Base-by-base conservation (phyloP, 2,329 filamentous ascomycete genomes). In the Xylariaceae sp. region DNA sequence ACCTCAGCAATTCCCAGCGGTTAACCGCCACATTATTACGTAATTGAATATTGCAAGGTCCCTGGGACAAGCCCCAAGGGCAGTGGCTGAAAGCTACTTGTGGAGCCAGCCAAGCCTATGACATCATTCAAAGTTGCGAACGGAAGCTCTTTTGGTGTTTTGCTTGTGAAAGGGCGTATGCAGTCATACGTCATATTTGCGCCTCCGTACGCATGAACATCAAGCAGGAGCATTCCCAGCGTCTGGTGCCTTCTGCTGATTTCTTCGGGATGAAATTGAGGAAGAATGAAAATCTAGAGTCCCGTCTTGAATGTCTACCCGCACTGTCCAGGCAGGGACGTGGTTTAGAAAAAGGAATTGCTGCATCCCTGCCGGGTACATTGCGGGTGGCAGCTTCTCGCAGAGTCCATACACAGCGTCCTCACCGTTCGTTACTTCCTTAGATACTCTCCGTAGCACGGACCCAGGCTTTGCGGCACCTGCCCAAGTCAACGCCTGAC, bases 41-140 rank as follows among this genome's bases (percentile, higher is more conserved):
- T n/a, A n/a, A n/a, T n/a, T n/a, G n/a, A n/a, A n/a, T n/a, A n/a
- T 16, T 40, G 3, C 37, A 9, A 18, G n/a, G 2, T 19, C 18
- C 7, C 2, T 8, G 15, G 9, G 19, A 4, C 12, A 42, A 13
- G 18, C 36, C 36, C 16, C 37, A 19, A 32, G 36, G 2, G 7
- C 19, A 44, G 48, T 55, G 56, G 51, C 53, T 56, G 30, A 18
- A 54, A 56, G 58, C 57, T 55, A 10, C 8, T 41, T 16, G 47
- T 51, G 44, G 42, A 36, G 51, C 21, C 18, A 5, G 7, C 21
- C 18, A 5, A 5, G 47, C 21, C 58, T 34, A 66, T 68, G 66
- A 68, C 66, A 58, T 68, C 65, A 66, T 57, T 43, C 30, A 2
- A 41, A 29, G n/a, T 39, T 5, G 5, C 12, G 41, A 47, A 53